phyloP scores from a whole-genome alignment of 768 basidiomycete genomes.

The Hemileccinum impolitum region DNA sequence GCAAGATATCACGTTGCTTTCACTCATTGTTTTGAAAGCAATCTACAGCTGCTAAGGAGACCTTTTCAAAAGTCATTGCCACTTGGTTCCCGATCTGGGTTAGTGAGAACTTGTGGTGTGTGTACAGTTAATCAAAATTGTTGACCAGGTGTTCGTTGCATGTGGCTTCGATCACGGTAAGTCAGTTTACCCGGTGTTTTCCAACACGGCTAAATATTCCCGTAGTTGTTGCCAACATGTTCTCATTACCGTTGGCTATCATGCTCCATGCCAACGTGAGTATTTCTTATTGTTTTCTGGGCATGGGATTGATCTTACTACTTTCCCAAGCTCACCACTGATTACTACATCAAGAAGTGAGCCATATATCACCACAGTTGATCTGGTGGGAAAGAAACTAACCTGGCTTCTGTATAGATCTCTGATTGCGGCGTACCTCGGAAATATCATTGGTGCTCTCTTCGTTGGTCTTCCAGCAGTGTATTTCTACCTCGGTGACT shows the following conservation, averaged over 20 bases:
- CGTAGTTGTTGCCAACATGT: constrained; percentile 73
- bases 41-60: constrained; percentile 64
- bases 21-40: constrained; percentile 41
- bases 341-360: constrained; percentile 65
- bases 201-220: not conserved
- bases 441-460: constrained; percentile 65
- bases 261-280: constrained; percentile 66
- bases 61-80: constrained; percentile 64
- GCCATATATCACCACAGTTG: constrained; percentile 13
- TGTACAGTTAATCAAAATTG: not conserved
- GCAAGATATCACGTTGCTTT: not conserved
- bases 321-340: constrained; percentile 29
- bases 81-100: constrained; percentile 79
- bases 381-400: not conserved
- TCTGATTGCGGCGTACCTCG: constrained; percentile 60
- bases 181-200: constrained; percentile 6
- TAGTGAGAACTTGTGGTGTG: constrained; percentile 8
- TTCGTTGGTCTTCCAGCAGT: constrained; percentile 61
- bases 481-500: constrained; percentile 62
- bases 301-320: constrained; percentile 1
- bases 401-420: constrained; percentile 37
- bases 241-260: constrained; percentile 64
- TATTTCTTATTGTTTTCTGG: constrained; percentile 2
- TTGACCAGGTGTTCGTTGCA: constrained; percentile 59
- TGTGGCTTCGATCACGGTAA: constrained; percentile 69